Evolutionary conservation across 768 basidiomycete genomes (phyloP).

Genomic region (Amanita pallidorosea): DNA sequence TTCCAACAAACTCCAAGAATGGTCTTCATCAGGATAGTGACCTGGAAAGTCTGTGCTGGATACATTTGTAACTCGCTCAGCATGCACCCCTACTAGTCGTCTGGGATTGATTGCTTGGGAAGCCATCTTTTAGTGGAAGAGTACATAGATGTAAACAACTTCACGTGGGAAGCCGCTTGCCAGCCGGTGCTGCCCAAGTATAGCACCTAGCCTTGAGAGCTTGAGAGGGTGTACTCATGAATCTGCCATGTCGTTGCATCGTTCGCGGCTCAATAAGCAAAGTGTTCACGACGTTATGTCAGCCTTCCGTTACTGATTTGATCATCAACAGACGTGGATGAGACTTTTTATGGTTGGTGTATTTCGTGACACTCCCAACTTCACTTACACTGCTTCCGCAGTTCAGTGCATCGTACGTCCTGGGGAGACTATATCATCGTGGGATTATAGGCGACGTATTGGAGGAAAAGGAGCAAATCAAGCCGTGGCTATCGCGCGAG

Average conservation of each 20-base stretch:
- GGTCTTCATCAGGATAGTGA: conserved; percentile 74
- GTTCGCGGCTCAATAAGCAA: conserved; percentile 5
- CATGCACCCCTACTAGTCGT: conserved; percentile 55
- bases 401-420: conserved; percentile 43
- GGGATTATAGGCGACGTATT: conserved; percentile 32
- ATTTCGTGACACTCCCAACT: background rate
- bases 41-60: conserved; percentile 90
- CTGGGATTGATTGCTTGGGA: conserved; percentile 17
- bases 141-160: too few relatives aligned
- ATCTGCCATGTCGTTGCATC: conserved; percentile 1
- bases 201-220: too few relatives aligned
- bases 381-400: conserved; percentile 11
- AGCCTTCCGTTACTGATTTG: background rate
- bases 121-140: background rate
- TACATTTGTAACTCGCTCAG: conserved; percentile 68
- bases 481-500: conserved; percentile 43
- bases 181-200: too few relatives aligned
- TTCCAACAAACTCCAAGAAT: conserved; percentile 67
- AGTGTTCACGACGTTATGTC: background rate
- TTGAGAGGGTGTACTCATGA: too few relatives aligned
- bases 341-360: conserved; percentile 41
- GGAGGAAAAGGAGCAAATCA: conserved; percentile 63
- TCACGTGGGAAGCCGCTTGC: too few relatives aligned
- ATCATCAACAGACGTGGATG: conserved; percentile 34
- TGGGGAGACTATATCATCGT: conserved; percentile 51